Percentiles rank a stretch among this genome's conserved stretches.
phyloP scores from a whole-genome alignment of 1,139 yeast genomes.

The Magnusiomyces clavatus region DNA sequence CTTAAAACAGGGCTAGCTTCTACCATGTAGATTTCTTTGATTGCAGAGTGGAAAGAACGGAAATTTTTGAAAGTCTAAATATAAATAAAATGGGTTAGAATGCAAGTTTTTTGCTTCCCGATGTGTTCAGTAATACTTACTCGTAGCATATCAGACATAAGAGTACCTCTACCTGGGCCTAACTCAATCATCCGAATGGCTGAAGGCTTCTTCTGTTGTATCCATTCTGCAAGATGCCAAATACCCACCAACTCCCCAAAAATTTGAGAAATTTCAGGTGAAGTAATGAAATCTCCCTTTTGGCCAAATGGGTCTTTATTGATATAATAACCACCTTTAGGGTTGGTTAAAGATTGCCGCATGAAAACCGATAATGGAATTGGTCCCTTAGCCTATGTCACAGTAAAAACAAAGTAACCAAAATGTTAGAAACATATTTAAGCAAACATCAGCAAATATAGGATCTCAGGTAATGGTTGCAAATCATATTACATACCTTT shows the following conservation, averaged over 20 bases:
- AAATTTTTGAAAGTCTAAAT: constrained; percentile 26
- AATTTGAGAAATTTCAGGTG: constrained; percentile 82
- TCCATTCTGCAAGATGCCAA: constrained; percentile 55
- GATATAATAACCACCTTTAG: constrained; percentile 72
- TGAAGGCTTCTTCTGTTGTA: constrained; percentile 46
- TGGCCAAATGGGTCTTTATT: constrained; percentile 66
- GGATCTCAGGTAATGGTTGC: no score
- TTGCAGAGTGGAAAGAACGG: constrained; percentile 23
- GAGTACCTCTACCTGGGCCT: constrained; percentile 83
- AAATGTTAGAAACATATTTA: background rate
- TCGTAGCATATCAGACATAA: constrained; percentile 57
- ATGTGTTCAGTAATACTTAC: constrained; percentile 29
- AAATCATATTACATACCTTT: constrained; percentile 3
- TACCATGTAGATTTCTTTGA: constrained; percentile 45
- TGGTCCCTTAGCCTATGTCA: constrained; percentile 57
- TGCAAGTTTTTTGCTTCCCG: no score
- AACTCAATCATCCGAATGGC: constrained; percentile 60
- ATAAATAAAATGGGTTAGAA: no score
- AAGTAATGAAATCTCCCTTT: constrained; percentile 71
- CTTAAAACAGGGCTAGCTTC: constrained; percentile 70
- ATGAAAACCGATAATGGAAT: constrained; percentile 64
- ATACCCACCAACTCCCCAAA: constrained; percentile 83
- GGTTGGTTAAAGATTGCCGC: constrained; percentile 78
- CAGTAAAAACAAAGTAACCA: background rate
- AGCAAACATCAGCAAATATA: no score